These are phyloP conservation scores for Musa balbisiana DNA, from an alignment of 202 grass and related monocot genomes.

Conservation along the genomic window DNA sequence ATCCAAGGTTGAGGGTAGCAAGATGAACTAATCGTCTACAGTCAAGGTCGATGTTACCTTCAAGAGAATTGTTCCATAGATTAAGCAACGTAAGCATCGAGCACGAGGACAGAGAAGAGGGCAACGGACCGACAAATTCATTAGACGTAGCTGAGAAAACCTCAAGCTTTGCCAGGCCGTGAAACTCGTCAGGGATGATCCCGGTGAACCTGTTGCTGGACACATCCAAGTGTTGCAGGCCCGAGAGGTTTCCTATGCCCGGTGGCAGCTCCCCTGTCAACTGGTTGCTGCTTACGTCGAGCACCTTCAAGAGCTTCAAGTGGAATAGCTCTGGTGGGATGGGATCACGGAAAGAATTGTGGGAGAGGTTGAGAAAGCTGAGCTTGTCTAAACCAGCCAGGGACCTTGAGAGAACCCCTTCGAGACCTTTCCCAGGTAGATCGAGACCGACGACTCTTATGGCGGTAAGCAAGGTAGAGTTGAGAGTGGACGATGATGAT, in stretches of 20 bases:
- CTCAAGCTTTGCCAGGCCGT: background rate
- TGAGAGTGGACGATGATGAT: background rate
- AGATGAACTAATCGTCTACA: background rate
- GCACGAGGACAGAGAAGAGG: background rate
- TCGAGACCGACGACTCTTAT: background rate
- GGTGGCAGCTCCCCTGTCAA: background rate
- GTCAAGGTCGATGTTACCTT: background rate
- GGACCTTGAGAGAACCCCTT: background rate
- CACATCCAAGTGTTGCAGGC: background rate
- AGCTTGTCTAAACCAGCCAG: background rate
- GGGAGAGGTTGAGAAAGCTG: background rate
- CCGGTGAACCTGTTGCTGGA: background rate
- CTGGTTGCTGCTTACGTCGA: slow-evolving; percentile 10
- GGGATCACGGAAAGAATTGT: background rate
- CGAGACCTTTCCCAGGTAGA: background rate
- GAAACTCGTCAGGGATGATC: background rate
- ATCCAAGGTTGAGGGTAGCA: background rate
- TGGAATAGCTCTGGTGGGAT: background rate
- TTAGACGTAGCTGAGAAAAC: background rate
- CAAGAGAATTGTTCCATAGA: slow-evolving; percentile 1
- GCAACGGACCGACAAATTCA: background rate
- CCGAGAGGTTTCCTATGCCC: background rate
- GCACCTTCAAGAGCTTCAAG: background rate
- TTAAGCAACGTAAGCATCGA: background rate
- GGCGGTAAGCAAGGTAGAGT: background rate